Evolutionary conservation across 169 alveolate genomes (phyloP).

Genomic region (Plasmodium adleri): DNA sequence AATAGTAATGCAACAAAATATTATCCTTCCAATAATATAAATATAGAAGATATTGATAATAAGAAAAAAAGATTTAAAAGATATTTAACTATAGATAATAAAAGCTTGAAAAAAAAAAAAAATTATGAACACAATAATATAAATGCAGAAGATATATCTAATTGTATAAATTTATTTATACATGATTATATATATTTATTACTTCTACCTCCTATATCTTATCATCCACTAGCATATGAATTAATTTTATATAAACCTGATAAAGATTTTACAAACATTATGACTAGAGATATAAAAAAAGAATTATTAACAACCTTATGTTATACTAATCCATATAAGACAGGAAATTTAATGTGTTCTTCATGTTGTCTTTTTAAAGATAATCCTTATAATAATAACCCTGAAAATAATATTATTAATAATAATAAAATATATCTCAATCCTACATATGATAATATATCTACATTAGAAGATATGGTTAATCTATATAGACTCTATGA

Average conservation of each 20-base stretch:
- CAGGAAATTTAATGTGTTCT: slow-evolving; percentile 61
- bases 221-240: slow-evolving; percentile 63
- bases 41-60: background rate
- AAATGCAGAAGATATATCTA: slow-evolving; percentile 15
- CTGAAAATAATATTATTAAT: slow-evolving; percentile 15
- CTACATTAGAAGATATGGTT: slow-evolving; percentile 37
- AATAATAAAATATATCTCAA: slow-evolving; percentile 43
- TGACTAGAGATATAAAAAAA: slow-evolving; percentile 64
- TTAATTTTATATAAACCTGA: slow-evolving; percentile 43
- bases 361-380: slow-evolving; percentile 34
- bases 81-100: slow-evolving; percentile 44
- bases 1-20: background rate
- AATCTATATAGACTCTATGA: slow-evolving; percentile 52
- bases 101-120: background rate
- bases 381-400: background rate
- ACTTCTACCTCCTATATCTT: slow-evolving; percentile 39
- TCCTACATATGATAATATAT: slow-evolving; percentile 53
- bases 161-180: slow-evolving; percentile 22
- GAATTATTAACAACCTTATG: slow-evolving; percentile 48
- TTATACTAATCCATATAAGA: slow-evolving; percentile 53
- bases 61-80: slow-evolving; percentile 30
- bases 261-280: slow-evolving; percentile 46
- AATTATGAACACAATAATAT: slow-evolving; percentile 10
- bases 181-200: slow-evolving; percentile 46
- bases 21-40: too few relatives aligned